Base-by-base conservation (phyloP, 2,329 filamentous ascomycete genomes). In the Teratosphaeria zuluensis region DNA sequence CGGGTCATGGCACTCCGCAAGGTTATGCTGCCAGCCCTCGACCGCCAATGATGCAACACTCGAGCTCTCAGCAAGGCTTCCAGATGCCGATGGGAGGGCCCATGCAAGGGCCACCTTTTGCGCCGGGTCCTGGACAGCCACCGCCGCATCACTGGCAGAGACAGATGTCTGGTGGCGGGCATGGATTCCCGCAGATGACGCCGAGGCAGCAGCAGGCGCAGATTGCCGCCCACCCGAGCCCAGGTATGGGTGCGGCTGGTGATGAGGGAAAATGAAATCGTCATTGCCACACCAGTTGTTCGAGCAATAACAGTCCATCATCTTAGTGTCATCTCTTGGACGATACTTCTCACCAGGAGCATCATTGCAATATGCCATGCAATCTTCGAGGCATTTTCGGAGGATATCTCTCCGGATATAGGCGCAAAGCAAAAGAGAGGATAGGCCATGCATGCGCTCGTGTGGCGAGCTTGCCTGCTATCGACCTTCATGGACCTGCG, bases 21-120 rank as follows among this genome's bases (percentile, higher is more conserved):
- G 88, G 83, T 51, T 80, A 83, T 7, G 96, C 89, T 69, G 89
- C 90, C n/a, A 96, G 92, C 70, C 92, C 92, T 0, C 86, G 90
- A 58, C 84, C 91, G 54, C 85, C 86, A 21, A 90, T 94, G 86
- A 97, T 97, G 92, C 89, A 87, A 68, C 92, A 92, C 65, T 90
- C 96, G 75, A 90, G 90, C 58, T 96, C 92, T 31, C 92, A 96
- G 69, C 92, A 95, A 72, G 91, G 92, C 48, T 87, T 69, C 89
- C 61, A 66, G 58, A 62, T 58, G 55, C 53, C 52, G 32, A 53
- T 54, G 57, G 42, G 53, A 56, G 52, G 58, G 51, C 56, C 46
- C 53, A 48, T 53, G 33, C 51, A 14, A 9, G 59, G 55, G n/a
- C 62, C 56, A 46, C 56, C 59, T 6, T 64, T 56, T 31, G 58